Conservation (phyloP, 176 grass and related monocot genomes). For the Elymus sibiricus region DNA sequence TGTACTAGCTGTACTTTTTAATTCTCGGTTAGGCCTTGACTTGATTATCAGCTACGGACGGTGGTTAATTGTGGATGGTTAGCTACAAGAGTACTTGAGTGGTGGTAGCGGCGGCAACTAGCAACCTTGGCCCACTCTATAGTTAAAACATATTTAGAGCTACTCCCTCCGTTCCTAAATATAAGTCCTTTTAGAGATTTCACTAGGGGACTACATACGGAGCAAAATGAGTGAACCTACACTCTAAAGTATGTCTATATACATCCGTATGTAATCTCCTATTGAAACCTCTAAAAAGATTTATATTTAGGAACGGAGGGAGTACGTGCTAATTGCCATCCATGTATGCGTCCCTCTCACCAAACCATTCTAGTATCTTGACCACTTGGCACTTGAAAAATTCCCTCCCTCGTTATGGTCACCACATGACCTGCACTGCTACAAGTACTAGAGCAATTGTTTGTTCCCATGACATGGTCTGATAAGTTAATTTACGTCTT, state of each 20-base stretch:
- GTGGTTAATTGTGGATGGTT: conserved; percentile 11
- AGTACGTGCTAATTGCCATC: neutral
- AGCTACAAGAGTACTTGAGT: conserved; percentile 1
- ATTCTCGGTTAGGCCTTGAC: conserved; percentile 1
- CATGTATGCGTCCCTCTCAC: neutral
- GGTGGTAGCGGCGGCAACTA: neutral
- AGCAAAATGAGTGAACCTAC: no score
- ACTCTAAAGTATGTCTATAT: no score
- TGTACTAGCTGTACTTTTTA: neutral
- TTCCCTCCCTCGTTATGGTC: neutral
- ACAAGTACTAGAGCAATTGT: neutral
- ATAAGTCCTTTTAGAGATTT: no score
- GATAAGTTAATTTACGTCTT: conserved; percentile 17
- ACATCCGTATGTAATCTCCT: no score
- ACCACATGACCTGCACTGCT: conserved; percentile 11
- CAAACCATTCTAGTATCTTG: conserved; percentile 19
- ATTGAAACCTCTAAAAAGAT: no score
- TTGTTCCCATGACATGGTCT: neutral
- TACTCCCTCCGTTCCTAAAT: no score
- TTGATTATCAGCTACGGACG: neutral
- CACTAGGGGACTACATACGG: no score
- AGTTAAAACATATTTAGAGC: conserved; percentile 10
- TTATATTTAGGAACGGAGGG: no score
- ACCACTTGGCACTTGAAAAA: neutral
- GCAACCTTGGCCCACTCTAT: neutral